Evolutionary conservation across 768 basidiomycete species (phyloP).

Genomic region (Chlorophyllum brunneum): DNA sequence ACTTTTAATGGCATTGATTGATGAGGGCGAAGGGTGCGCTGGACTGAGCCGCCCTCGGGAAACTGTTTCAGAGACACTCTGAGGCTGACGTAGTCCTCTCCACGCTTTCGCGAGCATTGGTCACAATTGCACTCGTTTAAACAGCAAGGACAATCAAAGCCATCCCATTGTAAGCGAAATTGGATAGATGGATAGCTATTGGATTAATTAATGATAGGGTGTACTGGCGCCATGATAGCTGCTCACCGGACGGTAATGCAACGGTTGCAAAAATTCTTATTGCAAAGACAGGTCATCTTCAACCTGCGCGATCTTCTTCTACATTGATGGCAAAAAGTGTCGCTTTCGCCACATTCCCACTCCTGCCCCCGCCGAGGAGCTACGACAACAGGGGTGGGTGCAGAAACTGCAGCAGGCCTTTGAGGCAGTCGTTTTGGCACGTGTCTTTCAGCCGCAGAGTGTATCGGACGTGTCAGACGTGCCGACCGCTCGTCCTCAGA

Average conservation of each 20-base stretch:
- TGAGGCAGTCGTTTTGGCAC: not conserved
- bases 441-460: not conserved
- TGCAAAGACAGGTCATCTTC: slow-evolving; percentile 12
- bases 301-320: slow-evolving; percentile 2
- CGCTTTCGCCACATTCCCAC: slow-evolving; percentile 1
- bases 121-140: slow-evolving; percentile 11
- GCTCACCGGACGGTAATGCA: slow-evolving; percentile 9
- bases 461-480: not conserved
- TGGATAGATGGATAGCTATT: slow-evolving; percentile 1
- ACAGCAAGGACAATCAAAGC: slow-evolving; percentile 9
- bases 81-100: slow-evolving; percentile 10
- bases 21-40: not conserved
- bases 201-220: not conserved
- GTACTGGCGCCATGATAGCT: not conserved
- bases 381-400: not conserved
- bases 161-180: slow-evolving; percentile 2
- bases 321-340: slow-evolving; percentile 10
- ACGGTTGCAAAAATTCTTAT: slow-evolving; percentile 11
- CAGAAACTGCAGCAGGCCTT: not conserved
- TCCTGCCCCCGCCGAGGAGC: not conserved
- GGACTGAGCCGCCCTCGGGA: not conserved
- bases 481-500: not conserved
- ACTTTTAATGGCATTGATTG: not conserved
- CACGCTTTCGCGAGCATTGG: slow-evolving; percentile 7
- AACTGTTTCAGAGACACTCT: not conserved